These are phyloP conservation scores for Cercophora scortea DNA, from an alignment of 495 filamentous ascomycete genomes.

Conservation along the genomic window DNA sequence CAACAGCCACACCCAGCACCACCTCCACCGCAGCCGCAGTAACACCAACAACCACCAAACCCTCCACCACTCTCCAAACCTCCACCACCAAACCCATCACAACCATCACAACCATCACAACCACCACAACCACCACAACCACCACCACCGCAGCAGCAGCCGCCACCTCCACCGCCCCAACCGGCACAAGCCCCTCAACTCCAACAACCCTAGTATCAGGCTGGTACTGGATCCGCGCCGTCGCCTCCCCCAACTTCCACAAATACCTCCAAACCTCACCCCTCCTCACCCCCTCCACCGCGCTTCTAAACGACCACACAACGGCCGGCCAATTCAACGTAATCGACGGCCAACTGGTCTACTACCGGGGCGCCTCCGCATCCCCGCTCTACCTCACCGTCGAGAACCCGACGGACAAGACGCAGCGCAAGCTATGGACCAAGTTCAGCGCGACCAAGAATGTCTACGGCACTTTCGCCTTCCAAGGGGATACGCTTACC, in stretches of 20 bases:
- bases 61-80: too few relatives aligned
- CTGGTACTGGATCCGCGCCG: constrained; percentile 46
- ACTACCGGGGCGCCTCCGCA: constrained; percentile 15
- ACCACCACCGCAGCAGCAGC: constrained; percentile 22
- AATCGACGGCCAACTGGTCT: constrained; percentile 37
- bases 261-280: constrained; percentile 41
- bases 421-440: constrained; percentile 24
- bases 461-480: constrained; percentile 40
- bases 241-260: constrained; percentile 43
- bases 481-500: constrained; percentile 38
- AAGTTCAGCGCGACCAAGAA: constrained; percentile 24
- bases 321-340: constrained; percentile 45
- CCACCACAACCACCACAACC: constrained; percentile 8
- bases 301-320: constrained; percentile 30
- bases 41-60: neutral
- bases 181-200: constrained; percentile 19
- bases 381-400: constrained; percentile 16
- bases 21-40: neutral
- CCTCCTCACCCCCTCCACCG: constrained; percentile 20
- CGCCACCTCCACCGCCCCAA: neutral
- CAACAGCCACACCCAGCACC: constrained; percentile 3
- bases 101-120: constrained; percentile 15
- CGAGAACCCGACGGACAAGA: constrained; percentile 31
- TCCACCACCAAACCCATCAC: neutral
- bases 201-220: constrained; percentile 33